Evolutionary conservation across 2,329 filamentous ascomycete species (phyloP), one percentile per base, ranked within the genome.

Genomic region (Paraconiothyrium sp.): DNA sequence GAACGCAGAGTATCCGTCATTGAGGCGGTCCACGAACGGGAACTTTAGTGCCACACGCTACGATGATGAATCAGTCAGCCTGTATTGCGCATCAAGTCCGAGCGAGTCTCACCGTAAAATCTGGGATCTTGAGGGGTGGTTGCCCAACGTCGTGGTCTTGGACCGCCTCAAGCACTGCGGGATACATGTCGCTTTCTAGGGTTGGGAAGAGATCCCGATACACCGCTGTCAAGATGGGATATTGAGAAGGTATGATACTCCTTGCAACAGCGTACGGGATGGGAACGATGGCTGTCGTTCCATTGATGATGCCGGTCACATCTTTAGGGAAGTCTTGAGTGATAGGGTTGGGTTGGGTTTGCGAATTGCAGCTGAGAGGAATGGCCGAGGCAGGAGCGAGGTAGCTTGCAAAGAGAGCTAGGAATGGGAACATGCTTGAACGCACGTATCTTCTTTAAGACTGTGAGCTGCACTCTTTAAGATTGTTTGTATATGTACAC

Each of bases 291-390:
- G 80, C 77, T 0, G 85, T 74, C 0, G 85, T 87, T 47, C 81
- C 83, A 70, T 88, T 88, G 30, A 87, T 72, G 0, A 83, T 83
- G 2, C 85, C 85, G 0, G 84, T 87, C 11, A 83, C 79, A 34
- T 81, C 78, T 32, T 78, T 74, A 1, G 84, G 83, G 60, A 84
- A 85, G 20, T 77, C 58, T 7, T 77, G 71, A 2, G 80, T 80
- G 62, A 86, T 81, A 6, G 83, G 82, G 60, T 88, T 87, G 16
- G 82, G 79, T 59, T 72, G 72, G 24, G 50, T 30, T 14, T 41
- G 51, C 72, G 72, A 44, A 68, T 37, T 4, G 71, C 69, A 22
- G 67, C 61, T 59, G 73, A 79, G 8, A 59, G 49, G n/a, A 16
- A 41, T 20, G 35, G 50, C 50, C 2, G n/a, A 22, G 35, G 50